A percentile compares a stretch with the other conserved stretches of the same genome.
Conservation (phyloP, 306 rosid species). For the Lathyrus sativus region DNA sequence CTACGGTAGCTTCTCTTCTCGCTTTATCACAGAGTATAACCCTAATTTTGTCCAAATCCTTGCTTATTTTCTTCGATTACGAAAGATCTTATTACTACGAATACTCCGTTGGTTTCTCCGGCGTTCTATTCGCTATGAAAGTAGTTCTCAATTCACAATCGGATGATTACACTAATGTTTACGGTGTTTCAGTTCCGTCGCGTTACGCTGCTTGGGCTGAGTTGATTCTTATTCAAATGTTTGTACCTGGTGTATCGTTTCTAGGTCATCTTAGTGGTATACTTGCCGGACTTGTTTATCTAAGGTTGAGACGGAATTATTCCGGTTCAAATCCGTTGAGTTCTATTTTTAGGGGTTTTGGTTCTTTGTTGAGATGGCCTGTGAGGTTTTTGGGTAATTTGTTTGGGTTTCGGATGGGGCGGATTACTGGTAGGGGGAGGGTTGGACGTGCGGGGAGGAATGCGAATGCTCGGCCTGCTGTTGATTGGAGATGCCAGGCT, state of each 20-base stretch:
- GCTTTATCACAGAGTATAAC: conserved; percentile 77
- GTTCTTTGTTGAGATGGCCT: conserved; percentile 56
- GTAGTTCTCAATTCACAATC: conserved; percentile 71
- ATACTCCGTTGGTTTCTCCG: conserved; percentile 83
- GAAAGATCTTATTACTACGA: conserved; percentile 62
- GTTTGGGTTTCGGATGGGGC: conserved; percentile 40
- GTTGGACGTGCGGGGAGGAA: conserved; percentile 48
- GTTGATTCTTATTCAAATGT: conserved; percentile 65
- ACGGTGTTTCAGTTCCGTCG: conserved; percentile 66
- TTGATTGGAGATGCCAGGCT: conserved; percentile 69
- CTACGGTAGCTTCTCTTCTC: conserved; percentile 70
- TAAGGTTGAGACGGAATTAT: conserved; percentile 49
- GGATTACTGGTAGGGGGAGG: conserved; percentile 66
- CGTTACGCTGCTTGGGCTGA: conserved; percentile 93
- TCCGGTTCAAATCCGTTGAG: conserved; percentile 60
- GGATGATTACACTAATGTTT: conserved; percentile 45
- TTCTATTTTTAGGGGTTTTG: conserved; percentile 46
- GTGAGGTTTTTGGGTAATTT: conserved; percentile 36
- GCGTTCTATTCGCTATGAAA: conserved; percentile 91
- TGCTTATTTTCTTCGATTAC: conserved; percentile 66
- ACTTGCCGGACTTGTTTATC: conserved; percentile 74
- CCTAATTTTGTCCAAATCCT: conserved; percentile 64
- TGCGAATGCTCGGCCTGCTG: conserved; percentile 11
- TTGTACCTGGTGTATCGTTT: conserved; percentile 83
- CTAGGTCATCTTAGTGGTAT: conserved; percentile 87